Conservation (phyloP, 495 filamentous ascomycete species). For the Podospora australis region DNA sequence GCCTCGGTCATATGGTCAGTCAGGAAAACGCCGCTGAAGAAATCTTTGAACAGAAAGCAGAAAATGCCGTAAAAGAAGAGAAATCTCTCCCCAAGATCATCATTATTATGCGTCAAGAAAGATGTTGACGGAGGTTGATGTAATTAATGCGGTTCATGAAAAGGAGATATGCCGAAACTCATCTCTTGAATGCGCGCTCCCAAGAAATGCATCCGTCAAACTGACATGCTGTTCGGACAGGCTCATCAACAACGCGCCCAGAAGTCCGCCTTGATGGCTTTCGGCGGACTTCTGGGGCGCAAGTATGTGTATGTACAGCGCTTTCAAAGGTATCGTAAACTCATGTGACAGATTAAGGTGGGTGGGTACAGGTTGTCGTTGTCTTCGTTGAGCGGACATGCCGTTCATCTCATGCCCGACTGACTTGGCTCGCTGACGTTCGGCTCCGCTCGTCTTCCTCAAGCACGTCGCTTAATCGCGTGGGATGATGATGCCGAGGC, state of each 20-base stretch:
- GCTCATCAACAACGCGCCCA: too few relatives aligned
- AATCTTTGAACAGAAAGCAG: not conserved
- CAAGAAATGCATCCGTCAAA: too few relatives aligned
- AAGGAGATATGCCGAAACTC: too few relatives aligned
- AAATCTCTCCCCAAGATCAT: not conserved
- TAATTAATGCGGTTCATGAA: too few relatives aligned
- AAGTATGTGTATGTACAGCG: too few relatives aligned
- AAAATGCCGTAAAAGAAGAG: not conserved
- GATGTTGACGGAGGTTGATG: too few relatives aligned
- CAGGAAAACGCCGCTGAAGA: constrained; percentile 8
- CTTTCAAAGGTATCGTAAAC: too few relatives aligned
- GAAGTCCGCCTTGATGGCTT: too few relatives aligned
- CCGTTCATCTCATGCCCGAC: constrained; percentile 29
- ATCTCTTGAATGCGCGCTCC: too few relatives aligned
- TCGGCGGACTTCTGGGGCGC: too few relatives aligned
- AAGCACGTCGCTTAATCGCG: constrained; percentile 86
- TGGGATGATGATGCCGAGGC: constrained; percentile 90
- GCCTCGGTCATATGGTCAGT: constrained; percentile 1
- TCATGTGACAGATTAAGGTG: too few relatives aligned
- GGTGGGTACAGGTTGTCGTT: not conserved
- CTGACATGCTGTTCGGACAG: too few relatives aligned
- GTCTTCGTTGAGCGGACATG: not conserved
- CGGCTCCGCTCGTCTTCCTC: constrained; percentile 73
- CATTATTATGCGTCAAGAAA: not conserved
- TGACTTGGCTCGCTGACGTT: constrained; percentile 46